Percentiles rank a stretch among this genome's conserved stretches.
phyloP scores from a whole-genome alignment of 805 yeast species.

The Candida qinlingensis region DNA sequence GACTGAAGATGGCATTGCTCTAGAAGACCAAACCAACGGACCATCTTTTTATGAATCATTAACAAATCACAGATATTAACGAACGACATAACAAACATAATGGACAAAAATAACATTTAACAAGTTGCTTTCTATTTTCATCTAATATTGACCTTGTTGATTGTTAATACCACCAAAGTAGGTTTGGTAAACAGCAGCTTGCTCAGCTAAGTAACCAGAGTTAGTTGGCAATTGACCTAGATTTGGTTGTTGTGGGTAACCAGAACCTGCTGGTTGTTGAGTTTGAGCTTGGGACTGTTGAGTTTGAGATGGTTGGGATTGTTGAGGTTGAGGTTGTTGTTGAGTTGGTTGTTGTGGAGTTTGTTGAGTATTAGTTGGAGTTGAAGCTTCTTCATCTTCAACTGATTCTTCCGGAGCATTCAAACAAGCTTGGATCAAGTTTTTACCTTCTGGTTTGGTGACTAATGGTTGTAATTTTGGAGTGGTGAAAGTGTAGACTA shows the following conservation, averaged over 20 bases:
- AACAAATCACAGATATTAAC: too few relatives aligned
- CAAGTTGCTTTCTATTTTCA: background rate
- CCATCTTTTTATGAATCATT: too few relatives aligned
- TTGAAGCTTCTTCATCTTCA: conserved; percentile 34
- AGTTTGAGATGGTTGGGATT: conserved; percentile 19
- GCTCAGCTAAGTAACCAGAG: conserved; percentile 45
- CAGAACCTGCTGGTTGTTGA: conserved; percentile 23
- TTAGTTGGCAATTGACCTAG: conserved; percentile 38
- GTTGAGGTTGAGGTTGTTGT: conserved; percentile 19
- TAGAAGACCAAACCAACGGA: background rate
- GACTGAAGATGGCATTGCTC: background rate
- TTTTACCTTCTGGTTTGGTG: conserved; percentile 95
- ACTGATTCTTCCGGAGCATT: conserved; percentile 86
- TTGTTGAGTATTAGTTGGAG: conserved; percentile 30
- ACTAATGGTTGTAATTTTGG: conserved; percentile 98
- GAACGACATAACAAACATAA: too few relatives aligned
- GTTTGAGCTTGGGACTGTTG: conserved; percentile 16
- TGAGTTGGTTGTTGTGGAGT: conserved; percentile 21
- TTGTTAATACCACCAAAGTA: conserved; percentile 54
- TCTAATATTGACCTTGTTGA: conserved; percentile 49
- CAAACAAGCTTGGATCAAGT: conserved; percentile 91
- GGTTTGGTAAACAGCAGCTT: conserved; percentile 55
- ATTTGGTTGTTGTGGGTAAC: conserved; percentile 37
- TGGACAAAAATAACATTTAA: too few relatives aligned
- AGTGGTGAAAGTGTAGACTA: conserved; percentile 97